These are phyloP conservation scores for Ichthyophthirius multifiliis DNA, from an alignment of 169 alveolate species.

Conservation along the genomic window DNA sequence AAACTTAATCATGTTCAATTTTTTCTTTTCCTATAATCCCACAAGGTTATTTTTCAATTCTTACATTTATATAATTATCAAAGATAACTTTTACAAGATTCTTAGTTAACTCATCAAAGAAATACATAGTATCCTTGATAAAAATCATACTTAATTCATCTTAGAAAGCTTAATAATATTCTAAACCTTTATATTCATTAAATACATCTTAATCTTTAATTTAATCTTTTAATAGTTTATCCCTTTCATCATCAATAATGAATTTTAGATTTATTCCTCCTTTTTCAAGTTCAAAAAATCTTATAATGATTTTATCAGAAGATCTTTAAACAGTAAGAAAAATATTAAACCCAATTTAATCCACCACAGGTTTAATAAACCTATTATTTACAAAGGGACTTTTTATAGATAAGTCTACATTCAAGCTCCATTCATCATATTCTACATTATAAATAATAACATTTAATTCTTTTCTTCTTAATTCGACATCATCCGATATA, in stretches of 20 bases:
- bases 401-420: slow-evolving; percentile 32
- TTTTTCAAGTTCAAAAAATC: slow-evolving; percentile 22
- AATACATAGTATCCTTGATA: slow-evolving; percentile 18
- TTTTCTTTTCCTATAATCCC: not conserved
- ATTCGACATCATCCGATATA: slow-evolving; percentile 35
- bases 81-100: not conserved
- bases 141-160: slow-evolving; percentile 36
- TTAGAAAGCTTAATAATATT: slow-evolving; percentile 20
- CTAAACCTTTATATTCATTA: not conserved
- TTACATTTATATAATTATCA: not conserved
- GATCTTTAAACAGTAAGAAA: slow-evolving; percentile 19
- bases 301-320: not conserved
- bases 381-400: slow-evolving; percentile 35
- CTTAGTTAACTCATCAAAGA: slow-evolving; percentile 21
- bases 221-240: not conserved
- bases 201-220: not conserved
- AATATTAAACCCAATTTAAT: slow-evolving; percentile 11
- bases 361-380: slow-evolving; percentile 28
- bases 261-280: slow-evolving; percentile 38
- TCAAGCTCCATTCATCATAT: slow-evolving; percentile 31
- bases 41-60: not conserved
- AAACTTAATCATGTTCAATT: not conserved
- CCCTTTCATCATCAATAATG: slow-evolving; percentile 11
- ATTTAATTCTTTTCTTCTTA: slow-evolving; percentile 6
- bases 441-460: slow-evolving; percentile 24